phyloP scores from a whole-genome alignment of 2,329 filamentous ascomycete species.

The Blastomyces silverae region DNA sequence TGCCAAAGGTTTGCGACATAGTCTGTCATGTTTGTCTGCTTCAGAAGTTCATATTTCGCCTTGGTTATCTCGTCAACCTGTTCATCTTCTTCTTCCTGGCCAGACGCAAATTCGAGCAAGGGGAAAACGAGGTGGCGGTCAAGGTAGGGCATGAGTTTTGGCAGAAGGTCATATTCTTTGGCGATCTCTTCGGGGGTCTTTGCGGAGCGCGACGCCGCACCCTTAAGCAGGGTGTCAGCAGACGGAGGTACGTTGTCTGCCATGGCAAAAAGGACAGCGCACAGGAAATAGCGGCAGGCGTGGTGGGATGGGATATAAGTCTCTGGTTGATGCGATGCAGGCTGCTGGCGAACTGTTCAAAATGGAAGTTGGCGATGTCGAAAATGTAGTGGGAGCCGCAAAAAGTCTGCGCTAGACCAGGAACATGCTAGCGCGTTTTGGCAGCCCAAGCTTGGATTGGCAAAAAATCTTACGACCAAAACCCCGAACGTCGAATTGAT shows the following conservation, averaged over 20 bases:
- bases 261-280: slow-evolving; percentile 38
- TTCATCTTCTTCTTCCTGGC: slow-evolving; percentile 69
- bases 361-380: slow-evolving; percentile 9
- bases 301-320: slow-evolving; percentile 21
- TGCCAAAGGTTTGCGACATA: slow-evolving; percentile 89
- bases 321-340: neutral
- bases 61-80: slow-evolving; percentile 62
- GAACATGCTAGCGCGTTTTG: slow-evolving; percentile 6
- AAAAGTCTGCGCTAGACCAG: slow-evolving; percentile 14
- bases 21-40: slow-evolving; percentile 98
- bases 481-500: neutral
- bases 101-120: slow-evolving; percentile 82
- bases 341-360: slow-evolving; percentile 9
- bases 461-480: slow-evolving; percentile 7
- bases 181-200: slow-evolving; percentile 50
- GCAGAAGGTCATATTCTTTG: slow-evolving; percentile 71
- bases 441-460: slow-evolving; percentile 3
- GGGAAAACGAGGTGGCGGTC: slow-evolving; percentile 96
- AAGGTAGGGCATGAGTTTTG: slow-evolving; percentile 83
- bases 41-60: slow-evolving; percentile 87
- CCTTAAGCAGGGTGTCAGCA: slow-evolving; percentile 46
- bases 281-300: slow-evolving; percentile 13
- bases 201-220: slow-evolving; percentile 42
- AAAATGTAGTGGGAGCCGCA: slow-evolving; percentile 15
- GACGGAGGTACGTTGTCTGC: slow-evolving; percentile 46